Evolutionary conservation across 73 alveolate species (phyloP).

Genomic region (Symbiodinium natans): DNA sequence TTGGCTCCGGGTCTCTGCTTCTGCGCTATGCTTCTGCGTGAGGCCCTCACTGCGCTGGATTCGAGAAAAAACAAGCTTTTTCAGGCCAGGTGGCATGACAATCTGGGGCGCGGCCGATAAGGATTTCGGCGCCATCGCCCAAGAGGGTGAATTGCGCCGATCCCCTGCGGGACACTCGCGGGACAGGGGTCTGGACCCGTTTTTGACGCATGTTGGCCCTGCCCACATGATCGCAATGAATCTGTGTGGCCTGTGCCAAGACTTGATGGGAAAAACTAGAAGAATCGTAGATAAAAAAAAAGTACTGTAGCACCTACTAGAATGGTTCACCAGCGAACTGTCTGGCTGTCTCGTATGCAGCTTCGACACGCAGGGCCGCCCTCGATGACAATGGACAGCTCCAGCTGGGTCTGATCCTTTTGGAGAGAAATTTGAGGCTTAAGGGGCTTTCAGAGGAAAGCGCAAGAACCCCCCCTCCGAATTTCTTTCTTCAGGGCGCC

Average conservation of each 20-base stretch:
- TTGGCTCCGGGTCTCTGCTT: not conserved
- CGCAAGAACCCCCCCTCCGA: not conserved
- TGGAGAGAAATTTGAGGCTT: too few species aligned
- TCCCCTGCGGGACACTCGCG: not conserved
- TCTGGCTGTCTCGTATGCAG: not conserved
- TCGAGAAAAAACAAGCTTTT: not conserved
- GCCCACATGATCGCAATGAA: too few species aligned
- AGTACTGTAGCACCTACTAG: too few species aligned
- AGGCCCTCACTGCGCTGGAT: too few species aligned
- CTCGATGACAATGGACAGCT: not conserved
- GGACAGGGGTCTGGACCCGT: too few species aligned
- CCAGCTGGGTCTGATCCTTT: not conserved
- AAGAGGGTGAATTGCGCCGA: not conserved
- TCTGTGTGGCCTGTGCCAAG: too few species aligned
- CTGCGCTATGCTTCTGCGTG: too few species aligned
- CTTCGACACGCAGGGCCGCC: not conserved
- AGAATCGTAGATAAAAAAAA: too few species aligned
- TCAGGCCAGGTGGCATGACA: not conserved
- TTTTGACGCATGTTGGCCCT: too few species aligned
- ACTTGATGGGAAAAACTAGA: too few species aligned
- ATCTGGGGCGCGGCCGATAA: slow-evolving; percentile 8
- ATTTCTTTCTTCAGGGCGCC: not conserved
- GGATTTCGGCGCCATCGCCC: not conserved
- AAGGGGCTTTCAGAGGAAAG: not conserved
- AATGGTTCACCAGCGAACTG: too few species aligned